Base-by-base conservation (phyloP, 2,329 filamentous ascomycete species). In the Dactylonectria estremocensis region DNA sequence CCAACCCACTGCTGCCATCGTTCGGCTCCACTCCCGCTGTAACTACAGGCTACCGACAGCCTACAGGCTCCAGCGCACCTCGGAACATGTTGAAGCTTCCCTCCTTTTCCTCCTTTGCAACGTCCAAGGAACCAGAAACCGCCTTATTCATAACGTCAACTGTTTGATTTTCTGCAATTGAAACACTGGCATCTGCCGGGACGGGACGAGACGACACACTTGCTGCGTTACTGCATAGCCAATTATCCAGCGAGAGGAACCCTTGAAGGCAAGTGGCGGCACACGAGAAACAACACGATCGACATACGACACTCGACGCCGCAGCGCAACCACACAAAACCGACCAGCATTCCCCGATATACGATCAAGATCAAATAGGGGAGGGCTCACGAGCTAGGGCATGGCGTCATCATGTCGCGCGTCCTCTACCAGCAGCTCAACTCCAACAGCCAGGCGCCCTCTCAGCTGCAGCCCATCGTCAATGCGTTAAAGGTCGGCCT, bases 341-440 rank as follows among this genome's bases (percentile, higher is more conserved):
- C 31, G 55, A n/a, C 48, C 33, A 54, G 33, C 55, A 22, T 7
- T 8, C 37, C 37, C 8, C 28, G 31, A 52, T 18, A n/a, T 52
- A 61, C 59, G 53, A 40, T 9, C 35, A 13, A 28, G 7, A 5
- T 28, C 4, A 28, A 60, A 52, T 7, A 62, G 22, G 22, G 49
- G 18, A 48, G 35, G 31, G 10, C 55, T 46, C 45, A 61, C 18
- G 33, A 52, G 57, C 50, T 14, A 61, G 73, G 77, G 72, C 67
- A 79, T 78, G 78, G 78, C 77, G 66, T 66, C 69, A 76, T 59
- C 61, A 80, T 80, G 78, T 76, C 73, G 58, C 70, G 66, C 61
- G 58, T 66, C 70, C 69, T 68, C 64, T 69, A 69, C 66, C 63
- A 76, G 60, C 60, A 71, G 59, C 65, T 61, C 61, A 69, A 59